These are phyloP conservation scores for Narthecium ossifragum DNA, from an alignment of 106 monocot species.

Conservation along the genomic window DNA sequence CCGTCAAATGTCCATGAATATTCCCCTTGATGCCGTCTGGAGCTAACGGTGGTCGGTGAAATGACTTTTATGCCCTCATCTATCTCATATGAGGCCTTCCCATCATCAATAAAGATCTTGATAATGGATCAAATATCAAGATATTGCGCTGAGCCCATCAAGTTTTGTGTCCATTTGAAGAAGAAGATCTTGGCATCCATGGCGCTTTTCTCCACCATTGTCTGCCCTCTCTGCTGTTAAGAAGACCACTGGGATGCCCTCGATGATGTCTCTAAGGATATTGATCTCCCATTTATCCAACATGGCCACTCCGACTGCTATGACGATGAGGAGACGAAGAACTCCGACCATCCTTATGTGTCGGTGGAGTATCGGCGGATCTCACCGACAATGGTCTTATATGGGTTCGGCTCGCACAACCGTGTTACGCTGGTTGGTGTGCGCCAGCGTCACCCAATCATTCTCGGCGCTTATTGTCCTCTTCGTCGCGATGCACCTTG, in stretches of 20 bases:
- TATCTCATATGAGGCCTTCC: too few species aligned
- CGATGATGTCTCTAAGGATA: too few species aligned
- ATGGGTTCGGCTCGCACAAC: constrained; percentile 10
- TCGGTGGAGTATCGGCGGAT: too few species aligned
- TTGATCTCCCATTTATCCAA: not conserved
- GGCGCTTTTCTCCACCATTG: constrained; percentile 10
- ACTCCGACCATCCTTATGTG: not conserved
- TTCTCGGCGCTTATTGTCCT: constrained; percentile 50
- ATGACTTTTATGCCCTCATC: too few species aligned
- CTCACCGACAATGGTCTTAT: constrained; percentile 9
- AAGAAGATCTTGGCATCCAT: not conserved
- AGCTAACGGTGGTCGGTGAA: too few species aligned
- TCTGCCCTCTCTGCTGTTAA: constrained; percentile 33
- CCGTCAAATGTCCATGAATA: too few species aligned
- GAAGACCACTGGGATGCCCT: constrained; percentile 28
- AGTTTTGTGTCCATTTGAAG: not conserved
- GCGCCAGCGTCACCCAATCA: constrained; percentile 24
- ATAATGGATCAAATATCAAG: too few species aligned
- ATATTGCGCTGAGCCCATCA: not conserved
- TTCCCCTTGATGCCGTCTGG: too few species aligned
- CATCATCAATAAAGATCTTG: too few species aligned
- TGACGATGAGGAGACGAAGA: constrained; percentile 6
- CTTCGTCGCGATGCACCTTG: constrained; percentile 61
- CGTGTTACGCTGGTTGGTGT: constrained; percentile 33
- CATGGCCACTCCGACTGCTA: not conserved